Evolutionary conservation across 176 grass and related monocot species (phyloP), one percentile per base, ranked within the genome.

Genomic region (Raddia guianensis): DNA sequence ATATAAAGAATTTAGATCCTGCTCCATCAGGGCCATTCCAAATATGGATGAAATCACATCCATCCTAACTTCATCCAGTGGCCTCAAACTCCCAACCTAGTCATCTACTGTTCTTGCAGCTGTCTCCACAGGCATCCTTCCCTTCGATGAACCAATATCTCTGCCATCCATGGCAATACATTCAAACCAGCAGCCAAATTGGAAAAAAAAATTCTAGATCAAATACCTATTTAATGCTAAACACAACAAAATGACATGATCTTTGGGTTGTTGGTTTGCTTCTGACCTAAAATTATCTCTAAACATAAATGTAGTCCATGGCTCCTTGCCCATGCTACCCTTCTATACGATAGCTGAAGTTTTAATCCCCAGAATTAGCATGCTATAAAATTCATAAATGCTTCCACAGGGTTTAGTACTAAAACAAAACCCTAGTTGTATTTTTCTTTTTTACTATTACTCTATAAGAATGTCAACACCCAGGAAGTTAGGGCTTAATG

Each of bases 121-220:
- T 13, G 15, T 14, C 14, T 70, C 78, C 16, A 45, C 2, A 0
- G 8, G 14, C 4, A 0, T 9, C 21, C 43, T 19, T 57, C 64
- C 13, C 20, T 45, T 67, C 59, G 50, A 64, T 34, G 15, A 21
- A 65, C 13, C 21, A 59, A 46, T 2, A 1, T 70, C 20, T 18
- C 2, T 2, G 7, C 13, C 16, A 46, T 69, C 5, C 19, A 57
- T 57, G 5, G 0, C 51, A 47, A 51, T 32, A 69, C n/a, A 21
- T 32, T 56, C 46, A 2, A 45, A 72, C 7, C 3, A 42, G 15
- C 45, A 1, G 0, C 15, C 14, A 60, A 9, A 51, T 33, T 63
- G 68, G 72, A 72, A 82, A 15, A 51, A 63, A 37, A 63, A 82
- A n/a, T n/a, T 0, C 7, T 51, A 82, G 68, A 82, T 62, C 45